Conservation (phyloP, 179 eudicot species). For the Gypsophila paniculata region DNA sequence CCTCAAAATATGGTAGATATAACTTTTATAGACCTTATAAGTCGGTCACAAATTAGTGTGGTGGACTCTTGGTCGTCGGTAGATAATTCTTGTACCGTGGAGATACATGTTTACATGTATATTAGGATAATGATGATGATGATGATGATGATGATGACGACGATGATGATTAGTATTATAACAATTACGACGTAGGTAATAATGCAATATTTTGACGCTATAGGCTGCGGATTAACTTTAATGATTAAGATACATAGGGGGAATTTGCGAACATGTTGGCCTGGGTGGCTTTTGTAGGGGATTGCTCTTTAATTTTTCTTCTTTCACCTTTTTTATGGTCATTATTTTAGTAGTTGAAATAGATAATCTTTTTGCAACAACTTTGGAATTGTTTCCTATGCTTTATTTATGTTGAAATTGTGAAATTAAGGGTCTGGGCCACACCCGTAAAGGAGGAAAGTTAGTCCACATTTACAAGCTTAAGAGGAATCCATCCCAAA, state of each 20-base stretch:
- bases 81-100: background rate
- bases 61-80: too few relatives aligned
- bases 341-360: background rate
- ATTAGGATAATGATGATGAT: background rate
- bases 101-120: background rate
- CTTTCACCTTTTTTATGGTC: background rate
- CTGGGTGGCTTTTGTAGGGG: conserved; percentile 18
- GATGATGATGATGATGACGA: background rate
- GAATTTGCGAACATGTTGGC: conserved; percentile 22
- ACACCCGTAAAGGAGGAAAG: too few relatives aligned
- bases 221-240: conserved; percentile 16
- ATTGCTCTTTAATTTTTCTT: background rate
- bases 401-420: conserved; percentile 11
- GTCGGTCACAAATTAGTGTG: too few relatives aligned
- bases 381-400: background rate
- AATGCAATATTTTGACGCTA: conserved; percentile 15
- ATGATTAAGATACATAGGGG: background rate
- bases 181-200: background rate
- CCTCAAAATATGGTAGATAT: too few relatives aligned
- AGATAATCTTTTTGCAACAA: conserved; percentile 9
- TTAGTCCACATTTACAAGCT: too few relatives aligned
- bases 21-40: too few relatives aligned
- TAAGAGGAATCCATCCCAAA: too few relatives aligned
- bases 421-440: too few relatives aligned
- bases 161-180: background rate